Percentiles rank a stretch among this genome's conserved stretches.
Conservation (phyloP, 2,329 filamentous ascomycete genomes). For the Fusarium chaquense region DNA sequence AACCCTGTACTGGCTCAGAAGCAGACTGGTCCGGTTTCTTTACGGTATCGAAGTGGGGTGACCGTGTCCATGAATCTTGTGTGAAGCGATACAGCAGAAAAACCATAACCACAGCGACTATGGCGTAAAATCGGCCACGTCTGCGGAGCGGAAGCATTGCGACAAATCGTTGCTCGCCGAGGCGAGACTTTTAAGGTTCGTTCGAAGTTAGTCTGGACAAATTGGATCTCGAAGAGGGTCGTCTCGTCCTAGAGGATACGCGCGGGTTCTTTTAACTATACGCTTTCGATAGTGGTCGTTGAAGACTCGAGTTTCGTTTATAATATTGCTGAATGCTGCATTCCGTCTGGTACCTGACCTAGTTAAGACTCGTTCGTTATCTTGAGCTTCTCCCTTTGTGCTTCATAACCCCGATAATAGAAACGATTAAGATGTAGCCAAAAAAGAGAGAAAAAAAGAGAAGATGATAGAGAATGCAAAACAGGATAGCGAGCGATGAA, state of each 20-base stretch:
- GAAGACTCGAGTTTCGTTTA: slow-evolving; percentile 24
- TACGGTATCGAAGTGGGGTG: slow-evolving; percentile 26
- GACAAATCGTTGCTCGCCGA: slow-evolving; percentile 42
- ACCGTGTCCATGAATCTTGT: slow-evolving; percentile 56
- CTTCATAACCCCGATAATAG: neutral
- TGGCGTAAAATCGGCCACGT: slow-evolving; percentile 70
- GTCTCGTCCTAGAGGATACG: neutral
- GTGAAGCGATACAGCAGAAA: slow-evolving; percentile 66
- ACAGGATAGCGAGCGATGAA: slow-evolving; percentile 10
- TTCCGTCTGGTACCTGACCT: slow-evolving; percentile 27
- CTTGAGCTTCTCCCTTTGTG: neutral
- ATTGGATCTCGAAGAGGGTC: neutral
- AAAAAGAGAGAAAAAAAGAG: slow-evolving; percentile 1
- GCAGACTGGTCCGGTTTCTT: slow-evolving; percentile 22
- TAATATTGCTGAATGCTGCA: slow-evolving; percentile 18
- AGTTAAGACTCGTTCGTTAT: neutral
- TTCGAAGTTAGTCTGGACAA: neutral
- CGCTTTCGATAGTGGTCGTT: slow-evolving; percentile 14
- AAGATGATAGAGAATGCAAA: slow-evolving; percentile 1
- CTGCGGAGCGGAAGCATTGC: slow-evolving; percentile 66
- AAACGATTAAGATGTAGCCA: neutral
- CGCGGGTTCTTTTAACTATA: neutral
- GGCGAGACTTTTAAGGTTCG: slow-evolving; percentile 40
- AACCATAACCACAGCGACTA: slow-evolving; percentile 66
- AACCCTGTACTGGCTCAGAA: slow-evolving; percentile 23